These are phyloP conservation scores for Sclerotinia minor DNA, from an alignment of 2,329 filamentous ascomycete genomes.

Conservation along the genomic window DNA sequence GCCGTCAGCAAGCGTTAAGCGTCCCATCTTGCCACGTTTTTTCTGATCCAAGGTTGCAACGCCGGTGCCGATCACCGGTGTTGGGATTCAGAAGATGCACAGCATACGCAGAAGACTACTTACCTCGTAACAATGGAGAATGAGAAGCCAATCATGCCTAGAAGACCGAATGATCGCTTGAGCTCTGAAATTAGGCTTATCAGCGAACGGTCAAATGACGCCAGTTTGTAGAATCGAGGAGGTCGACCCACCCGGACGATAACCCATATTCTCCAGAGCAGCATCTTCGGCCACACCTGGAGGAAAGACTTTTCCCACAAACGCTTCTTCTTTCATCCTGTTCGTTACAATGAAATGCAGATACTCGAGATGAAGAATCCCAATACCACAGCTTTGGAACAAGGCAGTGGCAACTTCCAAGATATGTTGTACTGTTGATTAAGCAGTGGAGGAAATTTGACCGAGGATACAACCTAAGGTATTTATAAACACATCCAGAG, in stretches of 20 bases:
- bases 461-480: constrained; percentile 19
- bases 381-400: constrained; percentile 17
- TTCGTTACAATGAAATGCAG: constrained; percentile 10
- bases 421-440: constrained; percentile 22
- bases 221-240: constrained; percentile 12
- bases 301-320: constrained; percentile 23
- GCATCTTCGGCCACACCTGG: constrained; percentile 32
- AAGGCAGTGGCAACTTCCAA: neutral
- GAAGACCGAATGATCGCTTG: constrained; percentile 55
- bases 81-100: constrained; percentile 20
- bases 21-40: constrained; percentile 28
- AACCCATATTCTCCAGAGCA: constrained; percentile 34
- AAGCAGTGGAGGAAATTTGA: constrained; percentile 16
- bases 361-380: constrained; percentile 17
- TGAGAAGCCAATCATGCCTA: constrained; percentile 60
- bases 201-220: constrained; percentile 10
- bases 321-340: constrained; percentile 23
- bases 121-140: constrained; percentile 58
- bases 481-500: constrained; percentile 21
- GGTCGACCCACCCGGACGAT: constrained; percentile 33
- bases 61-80: constrained; percentile 22
- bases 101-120: constrained; percentile 32
- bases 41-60: constrained; percentile 19
- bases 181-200: constrained; percentile 46
- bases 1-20: constrained; percentile 30